Conservation (phyloP, 257 asterid species). For the Nicotiana paniculata region DNA sequence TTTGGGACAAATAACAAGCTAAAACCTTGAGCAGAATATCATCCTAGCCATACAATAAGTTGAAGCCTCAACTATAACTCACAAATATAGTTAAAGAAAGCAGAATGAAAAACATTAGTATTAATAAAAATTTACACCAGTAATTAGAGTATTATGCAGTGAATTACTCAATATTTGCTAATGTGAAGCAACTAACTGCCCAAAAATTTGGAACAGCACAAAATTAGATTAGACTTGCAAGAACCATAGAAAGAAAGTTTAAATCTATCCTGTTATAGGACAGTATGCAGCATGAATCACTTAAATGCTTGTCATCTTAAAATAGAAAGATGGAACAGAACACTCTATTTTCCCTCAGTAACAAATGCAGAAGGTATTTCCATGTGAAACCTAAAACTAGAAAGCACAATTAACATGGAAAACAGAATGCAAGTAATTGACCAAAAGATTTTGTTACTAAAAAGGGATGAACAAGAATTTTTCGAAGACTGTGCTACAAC, state of each 20-base stretch:
- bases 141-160: background rate
- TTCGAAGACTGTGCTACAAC: background rate
- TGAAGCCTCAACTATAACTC: background rate
- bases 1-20: background rate
- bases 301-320: background rate
- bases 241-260: background rate
- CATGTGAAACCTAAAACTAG: background rate
- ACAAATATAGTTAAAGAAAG: background rate
- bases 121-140: background rate
- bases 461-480: background rate
- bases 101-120: background rate
- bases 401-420: background rate
- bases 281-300: background rate
- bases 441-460: background rate
- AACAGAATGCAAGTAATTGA: background rate
- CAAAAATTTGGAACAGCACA: background rate
- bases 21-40: background rate
- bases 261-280: background rate
- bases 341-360: background rate
- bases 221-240: background rate
- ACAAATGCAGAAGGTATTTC: background rate
- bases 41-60: background rate
- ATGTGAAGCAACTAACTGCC: background rate
- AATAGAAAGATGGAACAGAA: background rate
- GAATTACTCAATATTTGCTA: background rate